A percentile compares a stretch with the other conserved stretches of the same genome.
Evolutionary conservation across 805 yeast genomes (phyloP).

Genomic region (Dipodascus geniculatus): DNA sequence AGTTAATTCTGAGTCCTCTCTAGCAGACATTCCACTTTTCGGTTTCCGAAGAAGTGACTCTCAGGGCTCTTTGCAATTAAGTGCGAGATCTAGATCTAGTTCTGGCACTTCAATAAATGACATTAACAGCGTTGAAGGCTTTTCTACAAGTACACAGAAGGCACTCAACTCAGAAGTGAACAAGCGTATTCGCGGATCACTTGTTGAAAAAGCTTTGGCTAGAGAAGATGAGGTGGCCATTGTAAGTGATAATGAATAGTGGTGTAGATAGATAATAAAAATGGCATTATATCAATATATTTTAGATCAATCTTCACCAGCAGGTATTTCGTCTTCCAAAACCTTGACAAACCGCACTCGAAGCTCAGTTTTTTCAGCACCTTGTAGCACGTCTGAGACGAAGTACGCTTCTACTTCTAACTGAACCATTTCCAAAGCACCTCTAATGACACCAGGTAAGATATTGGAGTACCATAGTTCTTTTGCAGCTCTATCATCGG

Average conservation of each 20-base stretch:
- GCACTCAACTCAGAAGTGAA: constrained; percentile 14
- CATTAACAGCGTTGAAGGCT: neutral
- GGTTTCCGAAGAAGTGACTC: constrained; percentile 6
- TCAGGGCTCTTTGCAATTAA: constrained; percentile 2
- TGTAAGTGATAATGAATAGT: neutral
- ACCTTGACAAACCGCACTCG: constrained; percentile 58
- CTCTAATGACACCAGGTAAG: constrained; percentile 78
- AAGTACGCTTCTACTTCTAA: constrained; percentile 77
- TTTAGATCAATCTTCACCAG: constrained; percentile 88
- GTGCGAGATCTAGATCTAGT: neutral
- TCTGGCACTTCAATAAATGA: constrained; percentile 5
- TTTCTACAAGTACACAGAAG: constrained; percentile 8
- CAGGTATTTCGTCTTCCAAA: constrained; percentile 89
- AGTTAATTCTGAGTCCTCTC: constrained; percentile 48
- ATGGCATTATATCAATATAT: neutral
- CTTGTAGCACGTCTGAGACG: constrained; percentile 69
- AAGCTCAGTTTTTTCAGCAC: constrained; percentile 73
- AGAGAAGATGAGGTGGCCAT: constrained; percentile 8
- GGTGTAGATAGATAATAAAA: neutral
- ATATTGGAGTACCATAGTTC: constrained; percentile 91
- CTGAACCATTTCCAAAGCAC: constrained; percentile 93
- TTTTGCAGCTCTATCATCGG: constrained; percentile 56
- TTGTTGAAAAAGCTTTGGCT: constrained; percentile 13
- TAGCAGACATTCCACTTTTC: constrained; percentile 48
- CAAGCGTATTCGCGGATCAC: constrained; percentile 17